Conservation (phyloP, 1,139 yeast genomes). For the Saccharomyces hybrid region DNA sequence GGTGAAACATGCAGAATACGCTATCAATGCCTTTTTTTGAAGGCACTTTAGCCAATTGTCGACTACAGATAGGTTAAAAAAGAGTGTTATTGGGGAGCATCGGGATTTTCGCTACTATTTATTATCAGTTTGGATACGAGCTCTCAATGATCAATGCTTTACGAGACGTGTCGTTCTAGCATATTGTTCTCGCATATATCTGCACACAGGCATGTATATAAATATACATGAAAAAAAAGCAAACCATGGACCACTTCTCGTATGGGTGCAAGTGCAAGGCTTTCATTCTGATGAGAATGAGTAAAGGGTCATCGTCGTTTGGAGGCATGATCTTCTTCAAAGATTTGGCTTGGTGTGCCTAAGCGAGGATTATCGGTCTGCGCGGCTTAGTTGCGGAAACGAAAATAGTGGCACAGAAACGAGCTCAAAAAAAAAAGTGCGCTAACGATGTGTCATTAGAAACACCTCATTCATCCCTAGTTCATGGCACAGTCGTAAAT, state of each 20-base stretch:
- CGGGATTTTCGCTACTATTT: background rate
- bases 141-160: background rate
- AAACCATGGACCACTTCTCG: background rate
- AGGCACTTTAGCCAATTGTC: background rate
- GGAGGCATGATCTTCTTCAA: background rate
- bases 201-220: background rate
- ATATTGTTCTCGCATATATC: background rate
- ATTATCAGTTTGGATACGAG: too few species aligned
- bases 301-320: background rate
- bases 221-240: background rate
- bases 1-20: slow-evolving; percentile 13
- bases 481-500: background rate
- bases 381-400: background rate
- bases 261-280: background rate
- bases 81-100: background rate
- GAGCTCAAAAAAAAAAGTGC: background rate
- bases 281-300: background rate
- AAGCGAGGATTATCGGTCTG: background rate
- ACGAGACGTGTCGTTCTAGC: background rate
- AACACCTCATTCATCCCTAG: background rate
- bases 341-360: background rate
- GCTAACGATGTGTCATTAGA: background rate
- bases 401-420: background rate
- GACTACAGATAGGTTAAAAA: too few species aligned
- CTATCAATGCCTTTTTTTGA: slow-evolving; percentile 15